Conservation (phyloP, 1,139 yeast genomes). For the Protomyces lactucae-debilis region DNA sequence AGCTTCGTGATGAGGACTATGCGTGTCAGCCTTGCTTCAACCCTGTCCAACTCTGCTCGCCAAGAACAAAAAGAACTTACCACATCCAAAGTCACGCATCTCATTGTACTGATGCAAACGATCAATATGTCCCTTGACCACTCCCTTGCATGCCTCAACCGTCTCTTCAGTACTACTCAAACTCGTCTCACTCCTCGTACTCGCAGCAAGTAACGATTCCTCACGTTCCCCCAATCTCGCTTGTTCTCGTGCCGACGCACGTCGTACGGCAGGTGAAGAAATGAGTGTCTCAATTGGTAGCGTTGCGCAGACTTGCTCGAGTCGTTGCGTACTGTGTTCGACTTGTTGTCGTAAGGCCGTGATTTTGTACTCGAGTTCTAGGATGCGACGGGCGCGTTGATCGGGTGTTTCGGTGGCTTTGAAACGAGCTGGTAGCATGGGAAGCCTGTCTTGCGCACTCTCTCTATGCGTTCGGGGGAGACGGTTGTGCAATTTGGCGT, state of each 20-base stretch:
- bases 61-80: conserved; percentile 5
- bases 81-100: conserved; percentile 47
- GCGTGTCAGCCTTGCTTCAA: not conserved
- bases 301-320: not conserved
- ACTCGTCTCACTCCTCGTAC: not conserved
- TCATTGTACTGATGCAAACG: conserved; percentile 49
- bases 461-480: no score
- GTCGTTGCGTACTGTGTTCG: not conserved
- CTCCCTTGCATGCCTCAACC: conserved; percentile 22
- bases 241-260: not conserved
- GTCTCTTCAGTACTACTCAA: not conserved
- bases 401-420: not conserved
- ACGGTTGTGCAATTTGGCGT: no score
- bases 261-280: not conserved
- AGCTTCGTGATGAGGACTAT: conserved; percentile 48
- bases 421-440: not conserved
- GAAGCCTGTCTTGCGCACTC: no score
- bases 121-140: conserved; percentile 46
- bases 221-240: not conserved
- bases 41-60: not conserved
- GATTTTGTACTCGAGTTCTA: not conserved
- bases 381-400: not conserved
- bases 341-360: not conserved
- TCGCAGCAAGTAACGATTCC: no score
- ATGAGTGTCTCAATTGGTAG: not conserved